Percentiles rank a stretch among this genome's conserved stretches.
Evolutionary conservation across 441 rosid genomes (phyloP).

Genomic region (Gossypium trilobum): DNA sequence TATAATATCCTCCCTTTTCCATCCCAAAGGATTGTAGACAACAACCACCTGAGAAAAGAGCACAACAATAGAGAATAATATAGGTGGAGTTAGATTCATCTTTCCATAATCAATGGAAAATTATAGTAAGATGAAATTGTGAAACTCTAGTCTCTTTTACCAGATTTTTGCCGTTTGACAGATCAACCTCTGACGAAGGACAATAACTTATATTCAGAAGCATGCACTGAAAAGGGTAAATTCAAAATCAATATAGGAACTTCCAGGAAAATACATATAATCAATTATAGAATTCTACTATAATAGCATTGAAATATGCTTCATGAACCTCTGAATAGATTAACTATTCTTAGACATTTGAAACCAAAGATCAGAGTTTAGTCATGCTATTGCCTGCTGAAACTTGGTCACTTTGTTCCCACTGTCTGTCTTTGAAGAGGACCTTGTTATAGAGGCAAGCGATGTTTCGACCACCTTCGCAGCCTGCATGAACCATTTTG

Average conservation of each 20-base stretch:
- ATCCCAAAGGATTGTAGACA: conserved; percentile 44
- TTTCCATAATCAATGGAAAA: conserved; percentile 5
- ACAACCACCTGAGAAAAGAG: conserved; percentile 33
- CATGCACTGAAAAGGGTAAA: conserved; percentile 32
- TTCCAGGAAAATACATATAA: neutral
- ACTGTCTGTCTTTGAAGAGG: conserved; percentile 21
- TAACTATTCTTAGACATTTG: neutral
- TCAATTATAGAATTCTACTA: neutral
- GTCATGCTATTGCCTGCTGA: conserved; percentile 33
- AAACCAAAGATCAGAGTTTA: neutral
- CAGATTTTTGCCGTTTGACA: conserved; percentile 38
- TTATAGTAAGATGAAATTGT: neutral
- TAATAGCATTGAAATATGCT: neutral
- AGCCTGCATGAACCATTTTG: conserved; percentile 28
- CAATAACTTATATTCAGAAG: conserved; percentile 50
- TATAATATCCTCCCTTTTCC: conserved; percentile 41
- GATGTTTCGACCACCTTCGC: conserved; percentile 36
- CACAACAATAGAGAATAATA: neutral
- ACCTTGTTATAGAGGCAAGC: conserved; percentile 33
- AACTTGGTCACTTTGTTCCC: conserved; percentile 24
- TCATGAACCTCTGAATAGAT: neutral
- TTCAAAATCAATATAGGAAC: conserved; percentile 1
- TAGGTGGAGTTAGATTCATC: conserved; percentile 7
- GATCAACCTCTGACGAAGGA: conserved; percentile 40
- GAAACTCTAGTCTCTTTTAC: conserved; percentile 24